Percentiles rank a stretch among this genome's conserved stretches.
phyloP scores from a whole-genome alignment of 257 asterid species.

The Cinchona pubescens region DNA sequence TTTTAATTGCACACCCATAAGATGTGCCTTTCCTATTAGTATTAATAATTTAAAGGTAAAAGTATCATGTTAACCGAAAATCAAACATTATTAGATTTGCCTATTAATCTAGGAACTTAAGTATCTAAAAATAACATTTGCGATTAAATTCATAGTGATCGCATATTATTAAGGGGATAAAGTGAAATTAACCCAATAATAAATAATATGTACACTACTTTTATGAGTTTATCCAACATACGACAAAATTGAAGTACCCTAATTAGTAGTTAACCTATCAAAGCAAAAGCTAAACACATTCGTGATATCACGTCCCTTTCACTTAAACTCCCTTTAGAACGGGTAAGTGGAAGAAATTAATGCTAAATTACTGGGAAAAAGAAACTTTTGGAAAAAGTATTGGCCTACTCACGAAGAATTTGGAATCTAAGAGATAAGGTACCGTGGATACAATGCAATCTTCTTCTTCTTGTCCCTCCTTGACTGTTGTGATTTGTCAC shows the following conservation, averaged over 20 bases:
- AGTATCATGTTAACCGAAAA: no score
- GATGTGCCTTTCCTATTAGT: no score
- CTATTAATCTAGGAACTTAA: no score
- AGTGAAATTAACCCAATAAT: no score
- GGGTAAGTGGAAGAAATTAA: neutral
- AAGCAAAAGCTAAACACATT: neutral
- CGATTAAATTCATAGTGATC: no score
- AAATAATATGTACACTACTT: no score
- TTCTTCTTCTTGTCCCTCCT: neutral
- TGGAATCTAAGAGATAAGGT: slow-evolving; percentile 26
- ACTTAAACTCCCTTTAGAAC: neutral
- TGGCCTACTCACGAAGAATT: slow-evolving; percentile 16
- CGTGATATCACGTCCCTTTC: neutral
- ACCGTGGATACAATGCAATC: neutral
- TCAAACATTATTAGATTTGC: no score
- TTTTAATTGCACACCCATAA: no score
- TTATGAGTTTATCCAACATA: no score
- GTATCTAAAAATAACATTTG: no score
- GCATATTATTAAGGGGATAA: no score
- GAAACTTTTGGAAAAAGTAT: slow-evolving; percentile 5
- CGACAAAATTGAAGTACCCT: neutral
- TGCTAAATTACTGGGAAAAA: neutral
- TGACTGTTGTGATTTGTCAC: neutral
- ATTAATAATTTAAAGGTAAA: no score
- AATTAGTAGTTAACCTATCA: neutral